Evolutionary conservation across 1,284 basidiomycete species (phyloP).

Genomic region (Leccinum brunneo-olivaceum): DNA sequence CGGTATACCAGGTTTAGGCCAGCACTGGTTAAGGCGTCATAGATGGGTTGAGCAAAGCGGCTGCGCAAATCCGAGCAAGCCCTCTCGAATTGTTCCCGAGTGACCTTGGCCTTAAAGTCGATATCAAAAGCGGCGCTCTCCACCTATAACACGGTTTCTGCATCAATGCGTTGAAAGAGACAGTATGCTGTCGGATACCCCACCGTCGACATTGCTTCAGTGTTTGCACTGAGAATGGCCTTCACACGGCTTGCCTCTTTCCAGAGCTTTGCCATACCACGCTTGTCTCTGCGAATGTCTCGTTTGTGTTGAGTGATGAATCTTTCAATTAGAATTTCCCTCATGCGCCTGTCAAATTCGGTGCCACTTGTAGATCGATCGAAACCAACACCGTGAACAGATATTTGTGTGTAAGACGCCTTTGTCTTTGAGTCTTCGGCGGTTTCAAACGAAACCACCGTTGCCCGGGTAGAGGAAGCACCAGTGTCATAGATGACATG

Average conservation of each 20-base stretch:
- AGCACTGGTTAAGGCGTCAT: constrained; percentile 68
- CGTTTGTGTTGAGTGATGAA: constrained; percentile 68
- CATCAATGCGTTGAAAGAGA: background rate
- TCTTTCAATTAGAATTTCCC: constrained; percentile 73
- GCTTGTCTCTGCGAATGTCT: constrained; percentile 66
- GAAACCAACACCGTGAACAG: constrained; percentile 75
- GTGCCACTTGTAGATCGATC: constrained; percentile 76
- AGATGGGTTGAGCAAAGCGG: constrained; percentile 69
- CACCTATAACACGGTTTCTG: constrained; percentile 40
- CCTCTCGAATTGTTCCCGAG: constrained; percentile 73
- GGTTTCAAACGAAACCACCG: constrained; percentile 77
- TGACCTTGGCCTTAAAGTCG: constrained; percentile 80
- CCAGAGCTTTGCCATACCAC: constrained; percentile 89
- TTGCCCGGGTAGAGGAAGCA: constrained; percentile 81
- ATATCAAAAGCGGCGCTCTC: constrained; percentile 89
- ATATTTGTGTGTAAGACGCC: constrained; percentile 61
- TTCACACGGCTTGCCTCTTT: constrained; percentile 93
- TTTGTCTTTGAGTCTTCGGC: constrained; percentile 44
- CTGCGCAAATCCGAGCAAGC: constrained; percentile 57
- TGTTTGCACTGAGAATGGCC: constrained; percentile 89
- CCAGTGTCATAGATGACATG: constrained; percentile 96
- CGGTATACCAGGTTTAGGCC: constrained; percentile 54
- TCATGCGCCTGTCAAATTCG: constrained; percentile 77
- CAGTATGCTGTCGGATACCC: constrained; percentile 24
- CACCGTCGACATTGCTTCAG: constrained; percentile 68